Evolutionary conservation across 139 green algal genomes (phyloP), one percentile per base, ranked within the genome.

Genomic region (Coelastrella sp.): DNA sequence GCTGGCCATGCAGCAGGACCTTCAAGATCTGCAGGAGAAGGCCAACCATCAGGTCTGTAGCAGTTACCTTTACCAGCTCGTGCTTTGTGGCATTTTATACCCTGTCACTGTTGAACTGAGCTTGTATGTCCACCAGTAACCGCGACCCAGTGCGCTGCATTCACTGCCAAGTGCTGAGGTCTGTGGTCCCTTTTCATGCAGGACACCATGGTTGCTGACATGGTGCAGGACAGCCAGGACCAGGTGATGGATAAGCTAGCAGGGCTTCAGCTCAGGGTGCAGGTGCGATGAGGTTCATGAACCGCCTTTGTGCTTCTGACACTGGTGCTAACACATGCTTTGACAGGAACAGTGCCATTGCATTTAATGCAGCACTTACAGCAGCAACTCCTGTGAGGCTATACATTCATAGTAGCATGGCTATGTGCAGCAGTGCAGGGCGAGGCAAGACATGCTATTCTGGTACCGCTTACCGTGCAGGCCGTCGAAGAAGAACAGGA

Each of bases 401-500:
- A 7, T 7, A n/a, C 11, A 71, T 14, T 71, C 4, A 71, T 14
- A 4, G 7, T 14, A 71, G 11, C 16, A 14, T 7, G 64, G 64
- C 64, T 47, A 47, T 47, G 32, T 47, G 32, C 32, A 47, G 32
- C 32, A 47, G 32, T 47, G 32, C 1, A n/a, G 32, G 32, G 32
- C 32, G 32, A 47, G 32, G 32, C 32, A 47, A 47, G 4, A 20
- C 0, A 74, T 71, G 17, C 58, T 71, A 17, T 58, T 32, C 2
- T 87, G 23, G 32, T 66, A 5, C 5, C 32, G 17, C 78, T 20
- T 88, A 47, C 11, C 68, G 7, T n/a, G 64, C 68, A 88, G 83
- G 19, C 68, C 73, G 57, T 88, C 19, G 83, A 88, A 32, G 83
- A 80, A 23, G 83, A 88, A 47, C 83, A 88, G 54, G 83, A 88